Base-by-base conservation (phyloP, 192 early-diverging fungal species). In the Coemansia sp. region DNA sequence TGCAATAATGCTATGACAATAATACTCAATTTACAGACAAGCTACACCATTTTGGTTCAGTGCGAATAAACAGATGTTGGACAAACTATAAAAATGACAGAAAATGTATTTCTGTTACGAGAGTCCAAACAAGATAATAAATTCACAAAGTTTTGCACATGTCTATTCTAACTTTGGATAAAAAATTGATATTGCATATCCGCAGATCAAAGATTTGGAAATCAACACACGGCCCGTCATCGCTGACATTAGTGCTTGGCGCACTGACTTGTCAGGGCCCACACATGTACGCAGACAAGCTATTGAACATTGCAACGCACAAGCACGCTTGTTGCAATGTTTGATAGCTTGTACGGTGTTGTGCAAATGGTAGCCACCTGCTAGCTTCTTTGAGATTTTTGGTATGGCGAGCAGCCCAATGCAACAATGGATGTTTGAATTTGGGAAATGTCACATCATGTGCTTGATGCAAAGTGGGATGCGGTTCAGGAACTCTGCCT, bases 361-460 rank as follows among this genome's bases (percentile, higher is more conserved):
- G 24, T 63, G 29, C 22, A 9, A 3, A 38, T 65, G 23, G 59
- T 70, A 27, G 62, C 58, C 14, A 59, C 59, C 2, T 55, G 24
- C 9, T 65, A 77, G 52, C 8, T 32, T 14, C 50, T 14, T 11
- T 7, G 69, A 66, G 4, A 43, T 67, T 37, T 49, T 37, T 0
- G 14, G 54, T 17, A 58, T 72, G 79, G 21, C 39, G 7, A 57
- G 17, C 54, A 69, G 48, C 69, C 66, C 25, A 49, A 59, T 5
- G 12, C 48, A 22, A 66, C 79, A 4, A 81, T 75, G 73, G 62
- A 75, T 21, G 73, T 64, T 12, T 50, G 32, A 15, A 75, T 81
- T 41, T 69, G 79, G 43, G 27, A 4, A 5, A 32, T 81, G 2
- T 69, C 73, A 1, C 57, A 15, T 3, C 65, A 55, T 2, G 62